Evolutionary conservation across 169 alveolate genomes (phyloP).

Genomic region (Eimeria praecox): DNA sequence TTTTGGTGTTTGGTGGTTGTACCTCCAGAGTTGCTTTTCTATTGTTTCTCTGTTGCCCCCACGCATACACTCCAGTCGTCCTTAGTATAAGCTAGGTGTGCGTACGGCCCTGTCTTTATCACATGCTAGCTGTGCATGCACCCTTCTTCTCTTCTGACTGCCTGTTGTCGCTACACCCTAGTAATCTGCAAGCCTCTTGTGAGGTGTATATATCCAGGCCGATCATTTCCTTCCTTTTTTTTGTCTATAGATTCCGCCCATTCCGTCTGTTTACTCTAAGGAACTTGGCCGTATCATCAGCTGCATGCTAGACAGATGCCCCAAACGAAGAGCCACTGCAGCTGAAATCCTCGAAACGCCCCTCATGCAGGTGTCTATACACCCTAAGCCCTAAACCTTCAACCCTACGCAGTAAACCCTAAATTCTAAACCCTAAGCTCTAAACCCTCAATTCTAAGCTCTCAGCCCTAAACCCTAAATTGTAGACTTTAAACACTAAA

Average conservation of each 20-base stretch:
- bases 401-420: no score
- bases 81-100: neutral
- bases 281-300: slow-evolving; percentile 53
- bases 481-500: no score
- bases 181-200: no score
- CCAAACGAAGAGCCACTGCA: slow-evolving; percentile 80
- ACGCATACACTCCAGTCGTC: neutral
- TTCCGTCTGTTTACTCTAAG: slow-evolving; percentile 67
- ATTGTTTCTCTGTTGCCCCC: neutral
- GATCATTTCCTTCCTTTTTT: neutral
- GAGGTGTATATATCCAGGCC: no score
- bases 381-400: slow-evolving; percentile 29
- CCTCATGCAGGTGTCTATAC: slow-evolving; percentile 53
- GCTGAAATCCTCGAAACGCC: slow-evolving; percentile 76
- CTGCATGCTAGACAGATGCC: slow-evolving; percentile 55
- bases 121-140: no score
- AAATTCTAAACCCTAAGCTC: neutral
- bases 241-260: slow-evolving; percentile 55
- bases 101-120: neutral
- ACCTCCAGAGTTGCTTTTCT: neutral
- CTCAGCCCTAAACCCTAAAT: no score
- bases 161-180: no score
- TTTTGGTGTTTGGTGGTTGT: neutral
- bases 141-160: no score
- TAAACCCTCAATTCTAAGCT: neutral